Conservation (phyloP, 2,329 filamentous ascomycete species). For the Rosellinia necatrix region DNA sequence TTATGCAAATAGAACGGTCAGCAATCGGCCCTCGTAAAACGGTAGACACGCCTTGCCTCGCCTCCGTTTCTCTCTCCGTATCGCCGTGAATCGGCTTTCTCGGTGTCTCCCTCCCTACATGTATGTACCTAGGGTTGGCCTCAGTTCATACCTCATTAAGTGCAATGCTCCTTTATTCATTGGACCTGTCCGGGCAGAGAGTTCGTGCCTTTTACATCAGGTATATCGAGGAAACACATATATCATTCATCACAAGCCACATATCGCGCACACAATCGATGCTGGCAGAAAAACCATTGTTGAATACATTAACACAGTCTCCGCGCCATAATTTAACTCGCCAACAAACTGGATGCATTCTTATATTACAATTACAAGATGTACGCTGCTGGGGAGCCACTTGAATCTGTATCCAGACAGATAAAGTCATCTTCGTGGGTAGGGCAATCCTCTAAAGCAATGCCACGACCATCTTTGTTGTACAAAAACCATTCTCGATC, state of each 20-base stretch:
- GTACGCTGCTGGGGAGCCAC: conserved; percentile 9
- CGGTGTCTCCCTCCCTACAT: not conserved
- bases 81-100: conserved; percentile 10
- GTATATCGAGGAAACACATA: conserved; percentile 15
- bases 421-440: conserved; percentile 11
- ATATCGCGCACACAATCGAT: conserved; percentile 14
- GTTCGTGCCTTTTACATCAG: conserved; percentile 17
- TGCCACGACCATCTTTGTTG: conserved; percentile 11
- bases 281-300: conserved; percentile 17
- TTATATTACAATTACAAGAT: conserved; percentile 10
- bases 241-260: conserved; percentile 17
- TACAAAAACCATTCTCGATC: not conserved
- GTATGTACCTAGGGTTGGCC: not conserved
- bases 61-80: conserved; percentile 12
- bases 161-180: conserved; percentile 14
- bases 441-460: conserved; percentile 7
- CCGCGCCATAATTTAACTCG: conserved; percentile 15
- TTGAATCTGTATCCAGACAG: conserved; percentile 7
- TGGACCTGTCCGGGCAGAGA: conserved; percentile 14
- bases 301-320: conserved; percentile 17
- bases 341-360: conserved; percentile 17
- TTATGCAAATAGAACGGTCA: conserved; percentile 13
- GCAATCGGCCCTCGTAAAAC: conserved; percentile 13
- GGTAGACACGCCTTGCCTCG: too few species aligned
- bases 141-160: conserved; percentile 13